These are phyloP conservation scores for Penicillium tannophilum DNA, from an alignment of 495 filamentous ascomycete species.

Conservation along the genomic window DNA sequence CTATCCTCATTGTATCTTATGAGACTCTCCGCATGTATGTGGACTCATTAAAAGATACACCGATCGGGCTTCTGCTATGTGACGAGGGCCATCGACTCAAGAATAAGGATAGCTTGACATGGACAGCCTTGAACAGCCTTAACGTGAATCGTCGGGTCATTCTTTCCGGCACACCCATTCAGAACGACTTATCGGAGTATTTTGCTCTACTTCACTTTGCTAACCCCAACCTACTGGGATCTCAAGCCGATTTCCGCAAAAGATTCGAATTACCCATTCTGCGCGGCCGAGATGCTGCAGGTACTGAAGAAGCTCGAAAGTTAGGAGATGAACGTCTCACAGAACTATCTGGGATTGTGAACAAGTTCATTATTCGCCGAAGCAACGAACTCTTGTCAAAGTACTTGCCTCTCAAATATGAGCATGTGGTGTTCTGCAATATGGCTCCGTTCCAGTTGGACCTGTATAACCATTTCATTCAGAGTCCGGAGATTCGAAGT, in stretches of 20 bases:
- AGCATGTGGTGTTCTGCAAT: constrained; percentile 99
- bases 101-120: constrained; percentile 95
- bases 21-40: constrained; percentile 92
- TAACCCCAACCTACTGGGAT: constrained; percentile 89
- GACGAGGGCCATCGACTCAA: constrained; percentile 99
- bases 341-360: constrained; percentile 83
- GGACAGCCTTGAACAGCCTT: constrained; percentile 82
- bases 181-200: constrained; percentile 97
- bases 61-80: constrained; percentile 93
- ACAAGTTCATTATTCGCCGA: constrained; percentile 98
- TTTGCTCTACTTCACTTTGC: constrained; percentile 96
- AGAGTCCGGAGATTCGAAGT: constrained; percentile 91
- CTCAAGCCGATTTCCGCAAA: constrained; percentile 90
- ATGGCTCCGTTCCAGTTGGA: constrained; percentile 88
- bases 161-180: constrained; percentile 94
- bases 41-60: constrained; percentile 80
- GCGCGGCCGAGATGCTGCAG: constrained; percentile 86
- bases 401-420: constrained; percentile 98
- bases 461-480: constrained; percentile 95
- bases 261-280: constrained; percentile 92
- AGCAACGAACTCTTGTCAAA: constrained; percentile 99
- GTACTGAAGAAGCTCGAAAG: constrained; percentile 77
- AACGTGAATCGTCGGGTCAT: constrained; percentile 93
- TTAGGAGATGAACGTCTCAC: constrained; percentile 81
- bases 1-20: constrained; percentile 99